These are phyloP conservation scores for Hevea brasiliensis DNA, from an alignment of 345 rosid genomes.

Conservation along the genomic window DNA sequence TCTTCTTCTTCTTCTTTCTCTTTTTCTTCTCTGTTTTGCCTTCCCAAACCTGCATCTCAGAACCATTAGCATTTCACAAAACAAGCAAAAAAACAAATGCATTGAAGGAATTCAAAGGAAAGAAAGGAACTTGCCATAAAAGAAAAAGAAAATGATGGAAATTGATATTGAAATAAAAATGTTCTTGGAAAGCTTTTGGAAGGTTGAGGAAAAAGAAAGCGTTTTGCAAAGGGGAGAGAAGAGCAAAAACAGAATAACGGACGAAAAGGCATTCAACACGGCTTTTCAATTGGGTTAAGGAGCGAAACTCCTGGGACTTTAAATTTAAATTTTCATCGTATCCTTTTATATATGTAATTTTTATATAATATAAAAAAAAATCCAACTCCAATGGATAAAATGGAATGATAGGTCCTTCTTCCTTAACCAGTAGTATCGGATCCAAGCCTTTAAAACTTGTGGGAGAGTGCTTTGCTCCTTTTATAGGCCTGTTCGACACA, in stretches of 20 bases:
- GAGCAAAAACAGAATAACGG: constrained; percentile 33
- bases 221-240: too few relatives aligned
- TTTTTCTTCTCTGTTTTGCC: not conserved
- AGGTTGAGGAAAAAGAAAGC: not conserved
- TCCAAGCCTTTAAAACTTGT: too few relatives aligned
- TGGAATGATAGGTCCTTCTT: too few relatives aligned
- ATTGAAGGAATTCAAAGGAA: not conserved
- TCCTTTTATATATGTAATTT: too few relatives aligned
- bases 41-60: constrained; percentile 8
- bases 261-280: constrained; percentile 39
- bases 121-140: not conserved
- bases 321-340: not conserved
- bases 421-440: too few relatives aligned
- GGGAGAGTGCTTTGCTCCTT: too few relatives aligned
- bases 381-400: too few relatives aligned
- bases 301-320: constrained; percentile 23
- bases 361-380: too few relatives aligned
- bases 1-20: not conserved
- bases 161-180: not conserved
- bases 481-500: too few relatives aligned
- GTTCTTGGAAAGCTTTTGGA: not conserved
- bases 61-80: not conserved
- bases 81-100: not conserved
- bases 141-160: not conserved
- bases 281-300: constrained; percentile 27